These are phyloP conservation scores for Tolypocladium paradoxum DNA, from an alignment of 2,329 filamentous ascomycete species.

Conservation along the genomic window DNA sequence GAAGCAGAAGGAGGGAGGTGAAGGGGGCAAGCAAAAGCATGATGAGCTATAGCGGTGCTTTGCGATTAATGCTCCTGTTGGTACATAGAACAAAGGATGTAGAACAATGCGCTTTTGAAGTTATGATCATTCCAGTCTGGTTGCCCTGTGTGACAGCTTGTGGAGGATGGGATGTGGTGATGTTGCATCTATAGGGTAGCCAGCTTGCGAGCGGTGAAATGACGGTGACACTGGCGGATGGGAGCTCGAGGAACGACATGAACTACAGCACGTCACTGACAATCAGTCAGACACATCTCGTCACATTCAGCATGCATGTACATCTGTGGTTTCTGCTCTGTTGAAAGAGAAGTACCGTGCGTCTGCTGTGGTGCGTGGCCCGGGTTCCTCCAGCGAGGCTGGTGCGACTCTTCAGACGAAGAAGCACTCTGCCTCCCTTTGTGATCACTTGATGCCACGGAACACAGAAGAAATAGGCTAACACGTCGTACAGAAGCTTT, in stretches of 20 bases:
- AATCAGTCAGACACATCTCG: neutral
- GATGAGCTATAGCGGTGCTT: constrained; percentile 22
- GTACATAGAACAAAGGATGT: neutral
- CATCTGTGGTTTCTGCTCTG: neutral
- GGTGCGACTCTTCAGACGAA: neutral
- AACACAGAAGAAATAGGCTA: neutral
- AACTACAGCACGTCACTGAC: no score
- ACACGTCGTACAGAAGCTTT: neutral
- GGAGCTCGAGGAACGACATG: no score
- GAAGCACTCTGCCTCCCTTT: neutral
- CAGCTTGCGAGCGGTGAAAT: no score
- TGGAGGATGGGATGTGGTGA: no score
- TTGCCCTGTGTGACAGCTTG: no score
- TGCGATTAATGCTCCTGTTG: neutral
- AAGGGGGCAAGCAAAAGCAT: constrained; percentile 15
- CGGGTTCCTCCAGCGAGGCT: neutral
- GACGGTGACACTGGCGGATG: no score
- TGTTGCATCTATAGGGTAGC: no score
- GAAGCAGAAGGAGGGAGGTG: constrained; percentile 15
- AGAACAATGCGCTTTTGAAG: neutral
- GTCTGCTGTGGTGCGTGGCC: neutral
- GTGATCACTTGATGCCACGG: neutral
- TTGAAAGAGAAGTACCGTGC: neutral
- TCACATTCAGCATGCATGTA: neutral
- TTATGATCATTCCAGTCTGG: neutral